Evolutionary conservation across 345 rosid genomes (phyloP).

Genomic region (Bruguiera parviflora): DNA sequence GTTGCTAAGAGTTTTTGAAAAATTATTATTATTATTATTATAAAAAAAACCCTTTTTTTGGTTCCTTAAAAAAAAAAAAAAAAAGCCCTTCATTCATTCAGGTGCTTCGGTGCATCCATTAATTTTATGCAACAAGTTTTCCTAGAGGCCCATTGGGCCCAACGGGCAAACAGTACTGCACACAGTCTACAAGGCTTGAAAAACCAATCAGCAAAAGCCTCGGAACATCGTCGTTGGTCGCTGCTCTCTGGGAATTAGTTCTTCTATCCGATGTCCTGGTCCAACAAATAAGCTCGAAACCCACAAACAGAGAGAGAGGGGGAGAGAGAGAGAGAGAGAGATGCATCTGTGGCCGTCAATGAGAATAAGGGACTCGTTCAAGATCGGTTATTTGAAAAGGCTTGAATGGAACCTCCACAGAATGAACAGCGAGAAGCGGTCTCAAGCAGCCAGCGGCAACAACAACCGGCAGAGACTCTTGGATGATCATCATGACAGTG

Average conservation of each 20-base stretch:
- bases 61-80: too few relatives aligned
- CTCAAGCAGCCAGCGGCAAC: conserved; percentile 8
- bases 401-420: conserved; percentile 55
- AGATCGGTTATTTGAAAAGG: conserved; percentile 35
- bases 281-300: neutral
- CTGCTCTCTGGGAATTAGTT: neutral
- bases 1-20: too few relatives aligned
- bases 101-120: neutral
- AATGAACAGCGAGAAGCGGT: conserved; percentile 45
- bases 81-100: neutral
- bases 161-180: neutral
- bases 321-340: neutral
- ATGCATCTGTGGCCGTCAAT: conserved; percentile 74
- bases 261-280: neutral
- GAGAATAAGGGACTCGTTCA: conserved; percentile 65
- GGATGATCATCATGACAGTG: conserved; percentile 9
- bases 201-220: neutral
- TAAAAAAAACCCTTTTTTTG: too few relatives aligned
- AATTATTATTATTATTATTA: too few relatives aligned
- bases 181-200: too few relatives aligned
- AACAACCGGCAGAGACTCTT: conserved; percentile 36
- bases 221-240: neutral
- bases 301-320: too few relatives aligned
- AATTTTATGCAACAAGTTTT: too few relatives aligned
- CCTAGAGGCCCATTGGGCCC: neutral